A percentile compares a stretch with the other conserved stretches of the same genome.
Evolutionary conservation across 148 eudicot species (phyloP).

Genomic region (Dysphania ambrosioides): DNA sequence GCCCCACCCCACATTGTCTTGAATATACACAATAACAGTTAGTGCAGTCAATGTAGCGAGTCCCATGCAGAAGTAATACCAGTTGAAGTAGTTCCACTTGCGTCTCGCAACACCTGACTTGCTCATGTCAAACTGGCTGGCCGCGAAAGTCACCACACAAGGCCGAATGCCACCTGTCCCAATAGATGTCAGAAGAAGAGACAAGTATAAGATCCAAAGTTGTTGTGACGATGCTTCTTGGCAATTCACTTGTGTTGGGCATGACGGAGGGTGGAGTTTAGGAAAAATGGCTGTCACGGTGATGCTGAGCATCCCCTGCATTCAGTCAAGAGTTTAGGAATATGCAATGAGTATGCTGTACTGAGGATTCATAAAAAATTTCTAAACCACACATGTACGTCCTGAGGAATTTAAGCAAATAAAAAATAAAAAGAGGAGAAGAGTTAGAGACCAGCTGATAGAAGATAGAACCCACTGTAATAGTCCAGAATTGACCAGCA

Average conservation of each 20-base stretch:
- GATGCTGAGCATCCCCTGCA: slow-evolving; percentile 32
- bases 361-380: neutral
- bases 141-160: slow-evolving; percentile 81
- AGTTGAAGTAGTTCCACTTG: slow-evolving; percentile 58
- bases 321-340: neutral
- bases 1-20: slow-evolving; percentile 50
- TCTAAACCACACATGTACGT: neutral
- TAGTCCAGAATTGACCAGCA: slow-evolving; percentile 82
- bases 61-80: slow-evolving; percentile 44
- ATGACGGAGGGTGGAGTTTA: slow-evolving; percentile 29
- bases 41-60: slow-evolving; percentile 36
- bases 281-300: slow-evolving; percentile 32
- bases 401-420: too few species aligned
- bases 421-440: neutral
- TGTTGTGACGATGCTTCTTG: slow-evolving; percentile 48
- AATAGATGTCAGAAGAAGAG: slow-evolving; percentile 68
- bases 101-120: slow-evolving; percentile 57
- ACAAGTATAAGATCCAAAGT: slow-evolving; percentile 55
- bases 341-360: neutral
- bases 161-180: slow-evolving; percentile 88
- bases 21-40: slow-evolving; percentile 49
- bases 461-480: slow-evolving; percentile 55
- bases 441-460: slow-evolving; percentile 51
- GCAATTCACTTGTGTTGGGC: slow-evolving; percentile 39
- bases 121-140: slow-evolving; percentile 68